Evolutionary conservation across 148 eudicot species (phyloP), one percentile per base, ranked within the genome.

Genomic region (Rhododendron molle): DNA sequence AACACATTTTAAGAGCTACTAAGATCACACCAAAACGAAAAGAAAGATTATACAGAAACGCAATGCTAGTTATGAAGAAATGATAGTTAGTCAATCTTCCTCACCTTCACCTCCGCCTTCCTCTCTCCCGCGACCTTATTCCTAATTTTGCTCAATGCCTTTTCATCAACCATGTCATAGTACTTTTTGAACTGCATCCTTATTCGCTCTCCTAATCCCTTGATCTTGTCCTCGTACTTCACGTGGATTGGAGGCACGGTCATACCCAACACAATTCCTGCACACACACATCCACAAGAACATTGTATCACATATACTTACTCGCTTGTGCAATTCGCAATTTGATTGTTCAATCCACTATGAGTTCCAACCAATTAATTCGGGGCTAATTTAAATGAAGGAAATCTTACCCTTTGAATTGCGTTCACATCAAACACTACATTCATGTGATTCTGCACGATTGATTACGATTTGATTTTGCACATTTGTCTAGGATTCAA

Each of bases 141-240:
- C 46, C 54, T 36, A 4, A 83, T 56, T 84, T 77, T 86, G 43
- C 62, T 12, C 46, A 88, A 20, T 16, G 82, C 81, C 32, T 84
- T 88, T 10, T 86, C 84, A 58, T 88, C 78, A 15, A 88, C 14
- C 69, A 60, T 86, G 67, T 67, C 28, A 73, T 84, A 86, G 18
- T 84, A n/a, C 28, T 60, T 86, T 50, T 21, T 56, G 20, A 58
- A 44, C 52, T 90, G 88, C 52, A 34, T 36, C 43, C 54, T 88
- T 38, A 78, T 7, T 78, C 81, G 81, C 49, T 90, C 88, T 4
- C 82, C 82, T 26, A 46, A 82, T 14, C 60, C 83, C 38, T 56
- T 88, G 18, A 90, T 86, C 80, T 52, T 83, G n/a, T 86, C 86
- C 65, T 88, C 88, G 18, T 82, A 76, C 62, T 79, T 90, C 65